Evolutionary conservation across 2,329 filamentous ascomycete genomes (phyloP).

Genomic region (Hysterium pulicare): DNA sequence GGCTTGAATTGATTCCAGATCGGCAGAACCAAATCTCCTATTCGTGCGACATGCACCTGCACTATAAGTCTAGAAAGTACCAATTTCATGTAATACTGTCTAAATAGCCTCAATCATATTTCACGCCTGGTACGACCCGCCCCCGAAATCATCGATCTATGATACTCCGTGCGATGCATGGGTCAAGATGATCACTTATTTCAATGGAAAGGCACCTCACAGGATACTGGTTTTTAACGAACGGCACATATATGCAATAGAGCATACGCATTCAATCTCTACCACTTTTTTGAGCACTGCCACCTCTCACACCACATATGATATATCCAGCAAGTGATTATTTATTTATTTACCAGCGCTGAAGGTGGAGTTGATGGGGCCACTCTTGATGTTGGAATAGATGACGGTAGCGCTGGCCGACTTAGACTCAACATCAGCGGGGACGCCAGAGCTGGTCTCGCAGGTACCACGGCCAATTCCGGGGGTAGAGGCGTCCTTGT

Average conservation of each 20-base stretch:
- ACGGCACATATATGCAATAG: not conserved
- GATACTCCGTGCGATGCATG: not conserved
- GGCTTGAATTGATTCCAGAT: no score
- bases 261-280: not conserved
- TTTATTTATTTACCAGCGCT: not conserved
- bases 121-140: no score
- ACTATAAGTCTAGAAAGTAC: no score
- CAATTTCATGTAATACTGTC: no score
- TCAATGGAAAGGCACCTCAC: not conserved
- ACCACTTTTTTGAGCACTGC: not conserved
- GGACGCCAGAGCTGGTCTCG: conserved; percentile 12
- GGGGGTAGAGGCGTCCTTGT: conserved; percentile 8
- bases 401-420: conserved; percentile 12
- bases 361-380: conserved; percentile 18
- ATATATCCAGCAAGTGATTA: not conserved
- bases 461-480: conserved; percentile 16
- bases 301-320: not conserved
- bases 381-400: conserved; percentile 23
- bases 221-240: not conserved
- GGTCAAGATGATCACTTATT: not conserved
- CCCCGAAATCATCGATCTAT: no score
- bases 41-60: no score
- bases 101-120: no score
- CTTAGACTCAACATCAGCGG: conserved; percentile 16
- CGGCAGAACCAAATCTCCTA: no score